These are phyloP conservation scores for Clonostachys sp. DNA, from an alignment of 2,329 filamentous ascomycete genomes.

Conservation along the genomic window DNA sequence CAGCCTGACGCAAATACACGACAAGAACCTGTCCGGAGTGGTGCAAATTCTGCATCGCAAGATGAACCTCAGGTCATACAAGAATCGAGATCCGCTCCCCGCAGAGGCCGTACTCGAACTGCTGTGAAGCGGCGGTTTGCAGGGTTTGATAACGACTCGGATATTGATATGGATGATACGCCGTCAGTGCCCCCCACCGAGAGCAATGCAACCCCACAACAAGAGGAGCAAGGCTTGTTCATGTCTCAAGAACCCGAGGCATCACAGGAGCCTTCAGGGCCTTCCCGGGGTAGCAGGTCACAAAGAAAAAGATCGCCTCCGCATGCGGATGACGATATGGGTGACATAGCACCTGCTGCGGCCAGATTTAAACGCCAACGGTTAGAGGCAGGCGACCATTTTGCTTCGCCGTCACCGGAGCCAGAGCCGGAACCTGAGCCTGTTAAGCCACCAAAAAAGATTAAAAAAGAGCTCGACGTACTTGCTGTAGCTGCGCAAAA, in stretches of 20 bases:
- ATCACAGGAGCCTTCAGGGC: constrained; percentile 9
- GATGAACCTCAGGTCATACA: background rate
- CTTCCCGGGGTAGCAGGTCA: constrained; percentile 9
- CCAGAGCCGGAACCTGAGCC: constrained; percentile 12
- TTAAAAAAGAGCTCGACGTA: constrained; percentile 61
- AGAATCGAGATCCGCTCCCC: background rate
- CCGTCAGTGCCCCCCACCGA: constrained; percentile 2
- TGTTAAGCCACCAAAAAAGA: constrained; percentile 4
- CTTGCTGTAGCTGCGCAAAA: constrained; percentile 59
- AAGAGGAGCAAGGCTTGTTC: constrained; percentile 46
- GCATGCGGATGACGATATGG: constrained; percentile 54
- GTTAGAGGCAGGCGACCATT: constrained; percentile 52
- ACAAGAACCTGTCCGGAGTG: background rate
- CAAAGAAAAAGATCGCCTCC: constrained; percentile 41
- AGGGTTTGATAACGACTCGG: constrained; percentile 52
- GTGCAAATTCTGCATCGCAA: constrained; percentile 4
- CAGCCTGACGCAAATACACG: background rate
- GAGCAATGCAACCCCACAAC: constrained; percentile 5
- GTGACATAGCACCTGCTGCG: constrained; percentile 71
- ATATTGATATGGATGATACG: constrained; percentile 25
- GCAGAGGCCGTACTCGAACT: constrained; percentile 19
- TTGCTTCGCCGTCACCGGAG: constrained; percentile 20
- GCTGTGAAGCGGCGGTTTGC: constrained; percentile 59
- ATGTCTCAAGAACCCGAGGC: constrained; percentile 43
- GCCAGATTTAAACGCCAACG: constrained; percentile 76